Evolutionary conservation across 371 early-diverging fungal genomes (phyloP), one percentile per base, ranked within the genome.

Genomic region (Entomophthora muscae): DNA sequence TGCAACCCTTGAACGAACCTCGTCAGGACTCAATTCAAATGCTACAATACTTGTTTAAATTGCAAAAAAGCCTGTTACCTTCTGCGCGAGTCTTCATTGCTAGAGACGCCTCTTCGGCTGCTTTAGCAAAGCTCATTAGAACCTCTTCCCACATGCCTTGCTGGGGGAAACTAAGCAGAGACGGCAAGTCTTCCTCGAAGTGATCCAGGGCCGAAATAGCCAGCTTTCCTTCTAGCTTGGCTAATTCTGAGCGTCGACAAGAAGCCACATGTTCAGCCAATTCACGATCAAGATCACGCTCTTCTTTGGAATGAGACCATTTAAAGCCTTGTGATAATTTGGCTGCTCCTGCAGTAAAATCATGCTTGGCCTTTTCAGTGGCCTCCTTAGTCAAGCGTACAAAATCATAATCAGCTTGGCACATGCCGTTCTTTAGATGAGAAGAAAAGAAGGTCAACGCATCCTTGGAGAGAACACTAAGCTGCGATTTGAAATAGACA

Each of bases 401-500:
- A 74, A 86, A 85, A 57, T 83, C 74, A 62, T 77, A 75, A 3
- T 67, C 66, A 26, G 75, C 72, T n/a, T 70, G 71, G 52, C 74
- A 75, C 32, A 78, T 61, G 57, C 76, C 33, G 12, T 58, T 60
- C 59, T 64, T 57, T 32, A 52, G 63, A 55, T 32, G 64, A 23
- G 28, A 68, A 12, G 78, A 77, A 67, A 95, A 95, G 61, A 74
- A 66, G 3, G 65, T 70, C 1, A 88, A 69, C 0, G 85, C 82
- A 66, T 75, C 76, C 66, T 89, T 83, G 72, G 84, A 81, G 27
- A 93, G 69, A 65, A 94, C 95, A 60, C 86, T 83, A 13, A 96
- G 73, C 71, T 95, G 96, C 52, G 85, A 86, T 51, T 90, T 72
- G 68, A 83, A 94, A 55, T 81, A 80, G 1, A 86, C 80, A 57